Percentiles rank a stretch among this genome's conserved stretches.
These are phyloP conservation scores for Venturia nashicola DNA, from an alignment of 2,329 filamentous ascomycete genomes.

Conservation along the genomic window DNA sequence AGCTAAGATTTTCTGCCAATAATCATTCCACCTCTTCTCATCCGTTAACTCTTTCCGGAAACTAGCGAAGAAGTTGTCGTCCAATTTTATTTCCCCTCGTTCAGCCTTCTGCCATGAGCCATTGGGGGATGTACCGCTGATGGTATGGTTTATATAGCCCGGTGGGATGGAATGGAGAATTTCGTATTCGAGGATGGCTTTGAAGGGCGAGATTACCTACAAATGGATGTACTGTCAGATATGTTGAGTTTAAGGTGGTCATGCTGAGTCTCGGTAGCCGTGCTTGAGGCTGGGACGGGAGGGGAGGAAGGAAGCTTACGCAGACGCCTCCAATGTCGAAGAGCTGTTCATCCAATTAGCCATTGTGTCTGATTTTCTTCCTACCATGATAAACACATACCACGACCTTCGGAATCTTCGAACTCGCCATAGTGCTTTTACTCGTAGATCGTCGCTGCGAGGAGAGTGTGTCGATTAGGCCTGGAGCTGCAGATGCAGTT, in stretches of 20 bases:
- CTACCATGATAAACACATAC: neutral
- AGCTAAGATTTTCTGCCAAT: conserved; percentile 31
- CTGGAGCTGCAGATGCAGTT: too few relatives aligned
- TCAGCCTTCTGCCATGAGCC: conserved; percentile 87
- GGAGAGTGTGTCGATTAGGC: neutral
- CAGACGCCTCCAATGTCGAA: conserved; percentile 97
- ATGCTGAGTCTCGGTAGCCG: too few relatives aligned
- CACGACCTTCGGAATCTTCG: conserved; percentile 2
- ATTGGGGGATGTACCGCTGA: conserved; percentile 62
- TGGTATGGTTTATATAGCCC: conserved; percentile 86
- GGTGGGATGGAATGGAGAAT: conserved; percentile 60
- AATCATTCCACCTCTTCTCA: conserved; percentile 56
- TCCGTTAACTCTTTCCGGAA: conserved; percentile 67
- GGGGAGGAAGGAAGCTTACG: conserved; percentile 22
- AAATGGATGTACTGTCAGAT: too few relatives aligned
- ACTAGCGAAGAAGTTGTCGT: conserved; percentile 59
- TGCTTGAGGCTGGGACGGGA: too few relatives aligned
- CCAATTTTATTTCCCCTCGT: conserved; percentile 65
- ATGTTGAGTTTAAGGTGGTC: too few relatives aligned
- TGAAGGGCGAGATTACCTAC: conserved; percentile 66
- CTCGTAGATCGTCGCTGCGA: neutral
- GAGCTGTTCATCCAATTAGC: conserved; percentile 27
- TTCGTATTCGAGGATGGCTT: conserved; percentile 88
- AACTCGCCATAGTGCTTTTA: neutral
- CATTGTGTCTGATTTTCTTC: too few relatives aligned